These are phyloP conservation scores for Gossypium armourianum DNA, from an alignment of 441 rosid genomes.

Conservation along the genomic window DNA sequence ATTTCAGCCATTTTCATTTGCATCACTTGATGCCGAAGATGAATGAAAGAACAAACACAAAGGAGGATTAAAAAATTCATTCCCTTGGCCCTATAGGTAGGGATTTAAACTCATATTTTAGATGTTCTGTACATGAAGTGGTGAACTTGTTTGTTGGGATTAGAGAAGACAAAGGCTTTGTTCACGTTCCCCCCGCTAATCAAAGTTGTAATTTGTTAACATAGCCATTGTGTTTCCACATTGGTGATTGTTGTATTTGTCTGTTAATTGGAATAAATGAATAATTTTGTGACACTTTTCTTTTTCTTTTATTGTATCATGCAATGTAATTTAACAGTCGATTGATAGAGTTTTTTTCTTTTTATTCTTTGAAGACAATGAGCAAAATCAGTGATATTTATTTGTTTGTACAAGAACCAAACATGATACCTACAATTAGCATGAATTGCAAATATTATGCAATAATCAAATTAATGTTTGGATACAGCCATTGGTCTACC, in stretches of 20 bases:
- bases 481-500: background rate
- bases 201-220: background rate
- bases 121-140: slow-evolving; percentile 3
- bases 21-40: slow-evolving; percentile 28
- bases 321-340: background rate
- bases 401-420: background rate
- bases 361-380: background rate
- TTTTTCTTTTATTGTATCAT: background rate
- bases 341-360: background rate
- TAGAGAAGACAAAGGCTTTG: background rate
- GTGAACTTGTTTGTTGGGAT: slow-evolving; percentile 1
- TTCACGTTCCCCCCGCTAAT: background rate
- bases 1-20: slow-evolving; percentile 35
- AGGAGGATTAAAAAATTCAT: background rate
- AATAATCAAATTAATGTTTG: background rate
- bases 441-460: background rate
- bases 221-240: background rate
- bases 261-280: background rate
- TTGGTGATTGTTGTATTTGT: background rate
- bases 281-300: background rate
- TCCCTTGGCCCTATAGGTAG: slow-evolving; percentile 6
- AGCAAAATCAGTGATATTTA: background rate
- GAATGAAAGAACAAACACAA: slow-evolving; percentile 20
- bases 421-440: background rate
- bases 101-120: slow-evolving; percentile 7